A percentile compares a stretch with the other conserved stretches of the same genome.
Evolutionary conservation across 257 asterid genomes (phyloP).

Genomic region (Solanum gracilifrons): DNA sequence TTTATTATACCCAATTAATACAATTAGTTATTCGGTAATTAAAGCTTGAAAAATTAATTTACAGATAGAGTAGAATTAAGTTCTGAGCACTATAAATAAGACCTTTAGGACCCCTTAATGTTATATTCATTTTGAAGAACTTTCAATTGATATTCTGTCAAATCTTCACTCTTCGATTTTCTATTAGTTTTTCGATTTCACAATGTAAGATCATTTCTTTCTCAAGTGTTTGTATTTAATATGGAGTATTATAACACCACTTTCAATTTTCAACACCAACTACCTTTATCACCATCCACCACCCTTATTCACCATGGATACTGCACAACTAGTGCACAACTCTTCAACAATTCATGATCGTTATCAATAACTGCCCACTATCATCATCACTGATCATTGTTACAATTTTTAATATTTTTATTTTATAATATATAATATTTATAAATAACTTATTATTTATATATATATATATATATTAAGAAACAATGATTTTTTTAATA

Average conservation of each 20-base stretch:
- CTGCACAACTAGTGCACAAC: neutral
- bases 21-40: neutral
- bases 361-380: neutral
- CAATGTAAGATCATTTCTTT: neutral
- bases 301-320: neutral
- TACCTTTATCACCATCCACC: neutral
- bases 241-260: neutral
- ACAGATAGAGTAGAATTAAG: neutral
- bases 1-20: neutral
- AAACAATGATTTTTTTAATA: too few species aligned
- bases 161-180: neutral
- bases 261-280: neutral
- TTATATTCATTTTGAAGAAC: neutral
- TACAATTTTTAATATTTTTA: too few species aligned
- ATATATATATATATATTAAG: too few species aligned
- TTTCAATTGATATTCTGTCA: neutral
- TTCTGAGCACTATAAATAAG: neutral
- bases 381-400: neutral
- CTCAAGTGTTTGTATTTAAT: neutral
- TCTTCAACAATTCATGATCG: neutral
- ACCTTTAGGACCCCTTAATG: neutral
- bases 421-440: too few species aligned
- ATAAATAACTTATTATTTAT: too few species aligned
- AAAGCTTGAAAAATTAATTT: neutral
- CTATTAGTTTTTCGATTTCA: neutral